These are phyloP conservation scores for Zangia roseola DNA, from an alignment of 768 basidiomycete genomes.

Conservation along the genomic window DNA sequence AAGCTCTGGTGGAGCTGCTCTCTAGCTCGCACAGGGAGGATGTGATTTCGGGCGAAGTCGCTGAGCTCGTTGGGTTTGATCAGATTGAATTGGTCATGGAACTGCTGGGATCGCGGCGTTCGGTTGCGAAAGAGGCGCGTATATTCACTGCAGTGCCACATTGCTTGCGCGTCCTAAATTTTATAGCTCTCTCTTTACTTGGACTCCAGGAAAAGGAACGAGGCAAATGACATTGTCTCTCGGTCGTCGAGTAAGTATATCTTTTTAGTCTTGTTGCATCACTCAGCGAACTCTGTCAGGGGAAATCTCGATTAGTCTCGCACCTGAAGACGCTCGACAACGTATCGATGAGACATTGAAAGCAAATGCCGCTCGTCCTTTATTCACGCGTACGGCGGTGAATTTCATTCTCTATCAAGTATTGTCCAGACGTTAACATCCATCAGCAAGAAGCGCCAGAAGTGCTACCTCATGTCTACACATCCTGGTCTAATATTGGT, in stretches of 20 bases:
- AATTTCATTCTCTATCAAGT: slow-evolving; percentile 12
- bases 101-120: slow-evolving; percentile 57
- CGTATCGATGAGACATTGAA: slow-evolving; percentile 63
- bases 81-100: slow-evolving; percentile 76
- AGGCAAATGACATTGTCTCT: background rate
- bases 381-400: slow-evolving; percentile 60
- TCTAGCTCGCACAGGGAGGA: slow-evolving; percentile 56
- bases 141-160: background rate
- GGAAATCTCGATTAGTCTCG: slow-evolving; percentile 29
- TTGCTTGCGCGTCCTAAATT: background rate
- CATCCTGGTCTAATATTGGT: slow-evolving; percentile 55
- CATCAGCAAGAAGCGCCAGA: slow-evolving; percentile 54
- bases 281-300: background rate
- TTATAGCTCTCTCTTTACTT: slow-evolving; percentile 18
- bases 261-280: background rate
- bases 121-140: slow-evolving; percentile 50
- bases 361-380: slow-evolving; percentile 61
- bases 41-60: slow-evolving; percentile 72
- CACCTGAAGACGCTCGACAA: slow-evolving; percentile 48
- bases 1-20: slow-evolving; percentile 38
- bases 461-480: slow-evolving; percentile 86
- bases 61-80: slow-evolving; percentile 82
- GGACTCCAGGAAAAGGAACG: background rate
- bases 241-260: slow-evolving; percentile 10
- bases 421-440: slow-evolving; percentile 5